A percentile compares a stretch with the other conserved stretches of the same genome.
Conservation (phyloP, 2,329 filamentous ascomycete species). For the Neurospora crassa region DNA sequence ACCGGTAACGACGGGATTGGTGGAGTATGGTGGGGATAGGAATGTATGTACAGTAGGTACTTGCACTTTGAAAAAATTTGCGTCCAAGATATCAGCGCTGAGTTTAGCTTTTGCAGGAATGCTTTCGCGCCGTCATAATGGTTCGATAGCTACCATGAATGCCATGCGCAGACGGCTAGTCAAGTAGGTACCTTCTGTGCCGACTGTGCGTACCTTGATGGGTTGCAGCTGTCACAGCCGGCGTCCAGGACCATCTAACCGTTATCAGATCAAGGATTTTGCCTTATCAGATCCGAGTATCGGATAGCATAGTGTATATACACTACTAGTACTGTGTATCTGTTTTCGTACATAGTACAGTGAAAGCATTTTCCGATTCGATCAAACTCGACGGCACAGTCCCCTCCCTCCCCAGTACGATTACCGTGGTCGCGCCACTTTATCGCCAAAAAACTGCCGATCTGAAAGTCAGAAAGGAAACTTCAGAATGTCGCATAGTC, state of each 20-base stretch:
- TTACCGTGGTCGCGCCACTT: conserved; percentile 12
- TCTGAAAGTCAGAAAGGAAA: not conserved
- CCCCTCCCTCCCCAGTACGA: conserved; percentile 10
- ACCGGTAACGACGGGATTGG: not conserved
- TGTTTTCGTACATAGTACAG: too few relatives aligned
- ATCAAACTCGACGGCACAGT: not conserved
- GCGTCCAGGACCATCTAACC: not conserved
- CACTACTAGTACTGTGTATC: too few relatives aligned
- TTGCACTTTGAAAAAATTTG: not conserved
- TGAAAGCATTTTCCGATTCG: not conserved
- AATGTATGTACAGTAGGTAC: not conserved
- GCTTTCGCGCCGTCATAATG: not conserved
- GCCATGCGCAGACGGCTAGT: not conserved
- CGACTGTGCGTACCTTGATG: not conserved
- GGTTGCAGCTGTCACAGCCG: not conserved
- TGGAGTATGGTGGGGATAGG: too few relatives aligned
- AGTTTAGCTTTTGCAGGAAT: not conserved
- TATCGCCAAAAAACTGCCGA: not conserved
- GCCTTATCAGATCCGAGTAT: not conserved
- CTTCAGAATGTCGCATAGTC: not conserved
- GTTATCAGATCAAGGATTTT: not conserved
- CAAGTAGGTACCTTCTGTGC: not conserved
- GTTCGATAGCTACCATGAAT: not conserved
- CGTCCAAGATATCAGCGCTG: not conserved
- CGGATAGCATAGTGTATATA: not conserved